Conservation (phyloP, 306 rosid species). For the Malus asiatica region DNA sequence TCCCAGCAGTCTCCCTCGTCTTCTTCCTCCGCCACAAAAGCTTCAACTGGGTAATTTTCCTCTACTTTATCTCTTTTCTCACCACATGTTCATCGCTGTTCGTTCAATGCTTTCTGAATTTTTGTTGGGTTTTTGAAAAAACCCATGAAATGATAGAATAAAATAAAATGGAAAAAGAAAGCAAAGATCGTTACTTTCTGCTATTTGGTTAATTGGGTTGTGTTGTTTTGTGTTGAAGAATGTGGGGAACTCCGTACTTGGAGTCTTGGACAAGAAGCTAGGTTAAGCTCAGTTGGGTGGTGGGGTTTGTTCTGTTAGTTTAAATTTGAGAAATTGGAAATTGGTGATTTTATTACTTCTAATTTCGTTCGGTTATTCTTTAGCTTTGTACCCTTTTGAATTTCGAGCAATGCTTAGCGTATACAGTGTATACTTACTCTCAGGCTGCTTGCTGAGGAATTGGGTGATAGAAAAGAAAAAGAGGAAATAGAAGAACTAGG, state of each 20-base stretch:
- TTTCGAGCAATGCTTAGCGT: neutral
- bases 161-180: neutral
- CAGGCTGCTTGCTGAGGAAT: neutral
- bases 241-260: neutral
- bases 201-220: neutral
- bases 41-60: constrained; percentile 31
- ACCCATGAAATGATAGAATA: neutral
- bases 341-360: neutral
- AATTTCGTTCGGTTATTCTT: neutral
- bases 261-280: constrained; percentile 3
- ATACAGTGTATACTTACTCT: neutral
- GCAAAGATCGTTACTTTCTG: neutral
- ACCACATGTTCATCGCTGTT: constrained; percentile 5
- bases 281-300: neutral
- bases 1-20: constrained; percentile 24
- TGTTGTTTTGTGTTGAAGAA: neutral
- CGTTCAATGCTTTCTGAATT: neutral
- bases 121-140: constrained; percentile 10
- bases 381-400: neutral
- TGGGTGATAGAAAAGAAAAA: neutral
- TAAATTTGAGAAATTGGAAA: neutral
- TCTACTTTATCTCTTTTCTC: neutral
- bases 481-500: neutral
- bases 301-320: constrained; percentile 3
- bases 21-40: constrained; percentile 14